A percentile compares a stretch with the other conserved stretches of the same genome.
Conservation (phyloP, 2,329 filamentous ascomycete species). For the Neofusicoccum umdonicola region DNA sequence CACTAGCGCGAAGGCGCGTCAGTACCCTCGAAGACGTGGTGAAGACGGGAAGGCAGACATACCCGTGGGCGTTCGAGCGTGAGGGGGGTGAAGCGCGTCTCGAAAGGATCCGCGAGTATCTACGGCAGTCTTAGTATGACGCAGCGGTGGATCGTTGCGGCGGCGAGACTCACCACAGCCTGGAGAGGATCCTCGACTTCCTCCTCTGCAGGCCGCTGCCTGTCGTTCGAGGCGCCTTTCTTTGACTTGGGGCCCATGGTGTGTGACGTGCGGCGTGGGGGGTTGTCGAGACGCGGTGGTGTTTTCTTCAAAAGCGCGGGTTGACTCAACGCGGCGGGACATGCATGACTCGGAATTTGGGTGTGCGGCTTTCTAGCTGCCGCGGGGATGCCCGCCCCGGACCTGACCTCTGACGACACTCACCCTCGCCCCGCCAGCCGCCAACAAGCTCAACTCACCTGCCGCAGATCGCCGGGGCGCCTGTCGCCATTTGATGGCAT, state of each 20-base stretch:
- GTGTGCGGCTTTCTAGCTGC: background rate
- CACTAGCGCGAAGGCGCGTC: constrained; percentile 57
- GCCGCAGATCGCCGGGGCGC: background rate
- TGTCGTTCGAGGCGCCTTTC: constrained; percentile 38
- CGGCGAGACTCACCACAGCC: constrained; percentile 53
- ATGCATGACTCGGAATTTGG: constrained; percentile 14
- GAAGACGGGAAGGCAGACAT: constrained; percentile 35
- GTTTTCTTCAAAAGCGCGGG: constrained; percentile 3
- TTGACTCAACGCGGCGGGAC: constrained; percentile 11
- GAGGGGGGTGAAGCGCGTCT: constrained; percentile 86
- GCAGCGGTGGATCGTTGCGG: constrained; percentile 17
- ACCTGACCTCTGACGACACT: background rate
- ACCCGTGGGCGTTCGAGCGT: constrained; percentile 85
- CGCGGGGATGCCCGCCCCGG: background rate
- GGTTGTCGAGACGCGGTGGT: background rate
- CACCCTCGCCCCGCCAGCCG: background rate
- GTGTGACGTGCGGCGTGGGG: background rate
- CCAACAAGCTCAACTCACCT: background rate
- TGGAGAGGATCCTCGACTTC: constrained; percentile 62
- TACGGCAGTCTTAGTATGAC: constrained; percentile 36
- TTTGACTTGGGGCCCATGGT: constrained; percentile 50
- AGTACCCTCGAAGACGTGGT: constrained; percentile 20
- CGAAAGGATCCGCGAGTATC: constrained; percentile 92
- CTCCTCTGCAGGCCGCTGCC: constrained; percentile 45
- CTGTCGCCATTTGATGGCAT: background rate